These are phyloP conservation scores for Citrus glauca DNA, from an alignment of 345 rosid genomes.

Conservation along the genomic window DNA sequence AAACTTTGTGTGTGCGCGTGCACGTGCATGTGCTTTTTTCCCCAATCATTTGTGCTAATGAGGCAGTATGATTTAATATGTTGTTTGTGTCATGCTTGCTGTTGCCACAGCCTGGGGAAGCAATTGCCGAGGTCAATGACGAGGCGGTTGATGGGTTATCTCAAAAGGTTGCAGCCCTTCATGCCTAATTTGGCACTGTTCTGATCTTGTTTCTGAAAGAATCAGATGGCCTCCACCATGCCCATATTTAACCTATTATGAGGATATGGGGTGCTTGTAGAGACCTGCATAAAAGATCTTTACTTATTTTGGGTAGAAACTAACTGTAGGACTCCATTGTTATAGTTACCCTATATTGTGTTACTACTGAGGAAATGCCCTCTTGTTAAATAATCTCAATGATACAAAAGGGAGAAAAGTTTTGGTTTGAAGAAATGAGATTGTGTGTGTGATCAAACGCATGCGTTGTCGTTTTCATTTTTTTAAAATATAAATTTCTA, in stretches of 20 bases:
- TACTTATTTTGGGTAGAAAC: conserved; percentile 13
- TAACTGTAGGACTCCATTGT: conserved; percentile 11
- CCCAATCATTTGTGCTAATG: neutral
- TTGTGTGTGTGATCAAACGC: neutral
- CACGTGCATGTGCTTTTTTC: too few species aligned
- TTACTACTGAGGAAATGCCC: neutral
- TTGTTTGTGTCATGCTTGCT: neutral
- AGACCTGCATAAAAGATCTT: conserved; percentile 5
- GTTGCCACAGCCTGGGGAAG: conserved; percentile 40
- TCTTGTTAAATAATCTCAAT: neutral
- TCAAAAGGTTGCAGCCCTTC: conserved; percentile 49
- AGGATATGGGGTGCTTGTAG: conserved; percentile 7
- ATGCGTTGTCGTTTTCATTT: neutral
- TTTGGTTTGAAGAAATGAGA: neutral
- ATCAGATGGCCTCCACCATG: neutral
- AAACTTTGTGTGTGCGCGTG: too few species aligned
- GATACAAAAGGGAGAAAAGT: neutral
- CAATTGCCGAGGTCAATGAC: conserved; percentile 39
- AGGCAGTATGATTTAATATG: neutral
- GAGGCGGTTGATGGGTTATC: conserved; percentile 53
- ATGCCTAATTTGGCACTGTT: conserved; percentile 30
- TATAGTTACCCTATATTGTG: neutral
- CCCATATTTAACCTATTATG: neutral
- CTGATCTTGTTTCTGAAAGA: conserved; percentile 1
- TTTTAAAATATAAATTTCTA: neutral